Evolutionary conservation across 305 asterid species (phyloP).

Genomic region (Rubia occidens): DNA sequence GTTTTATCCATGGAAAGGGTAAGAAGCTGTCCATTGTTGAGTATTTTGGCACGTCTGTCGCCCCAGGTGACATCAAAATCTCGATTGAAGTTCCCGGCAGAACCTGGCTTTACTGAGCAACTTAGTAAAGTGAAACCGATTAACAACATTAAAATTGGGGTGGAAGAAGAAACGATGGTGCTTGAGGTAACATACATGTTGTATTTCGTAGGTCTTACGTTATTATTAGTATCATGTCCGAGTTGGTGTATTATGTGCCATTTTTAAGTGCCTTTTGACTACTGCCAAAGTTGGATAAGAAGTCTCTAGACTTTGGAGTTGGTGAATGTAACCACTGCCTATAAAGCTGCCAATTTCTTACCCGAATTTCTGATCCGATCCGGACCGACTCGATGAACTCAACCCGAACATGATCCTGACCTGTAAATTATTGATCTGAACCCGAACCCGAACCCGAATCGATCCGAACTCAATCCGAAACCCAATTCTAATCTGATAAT

Average conservation of each 20-base stretch:
- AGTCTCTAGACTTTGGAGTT: too few species aligned
- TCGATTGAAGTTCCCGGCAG: constrained; percentile 12
- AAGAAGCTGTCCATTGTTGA: constrained; percentile 14
- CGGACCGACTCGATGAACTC: too few species aligned
- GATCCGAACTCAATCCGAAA: too few species aligned
- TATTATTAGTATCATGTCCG: background rate
- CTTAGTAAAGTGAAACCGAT: background rate
- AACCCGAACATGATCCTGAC: too few species aligned
- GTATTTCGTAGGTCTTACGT: background rate
- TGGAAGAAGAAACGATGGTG: background rate
- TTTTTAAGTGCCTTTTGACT: too few species aligned
- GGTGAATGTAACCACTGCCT: too few species aligned
- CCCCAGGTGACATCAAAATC: constrained; percentile 17
- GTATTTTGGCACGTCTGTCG: constrained; percentile 9
- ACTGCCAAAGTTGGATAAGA: background rate
- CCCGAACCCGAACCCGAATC: too few species aligned
- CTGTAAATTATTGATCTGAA: too few species aligned
- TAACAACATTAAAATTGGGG: background rate
- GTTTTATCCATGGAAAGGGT: constrained; percentile 11
- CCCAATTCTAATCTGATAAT: too few species aligned
- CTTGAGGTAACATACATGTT: background rate
- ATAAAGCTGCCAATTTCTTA: too few species aligned
- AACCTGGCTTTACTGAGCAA: background rate
- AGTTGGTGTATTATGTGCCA: background rate
- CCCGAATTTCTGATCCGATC: too few species aligned